Base-by-base conservation (phyloP, 169 alveolate genomes). In the Cryptosporidium bovis region DNA sequence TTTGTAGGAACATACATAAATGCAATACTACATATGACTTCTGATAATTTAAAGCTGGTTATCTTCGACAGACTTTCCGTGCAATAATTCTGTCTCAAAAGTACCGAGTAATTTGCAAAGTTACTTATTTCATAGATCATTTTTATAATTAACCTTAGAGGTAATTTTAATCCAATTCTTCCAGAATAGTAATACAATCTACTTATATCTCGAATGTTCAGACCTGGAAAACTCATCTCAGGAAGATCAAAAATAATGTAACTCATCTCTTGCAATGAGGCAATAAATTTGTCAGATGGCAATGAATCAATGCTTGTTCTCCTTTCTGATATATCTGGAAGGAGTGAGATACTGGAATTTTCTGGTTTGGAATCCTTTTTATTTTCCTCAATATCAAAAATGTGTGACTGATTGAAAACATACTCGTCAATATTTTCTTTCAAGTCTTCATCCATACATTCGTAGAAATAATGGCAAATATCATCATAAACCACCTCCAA, bases 181-280 rank as follows among this genome's bases (percentile, higher is more conserved):
- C 87, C 87, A 58, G 87, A 18, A 77, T 60, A 77, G 27, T 46
- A 77, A n/a, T 60, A 77, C 36, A 77, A 29, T 40, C 87, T 56
- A 12, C 69, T 44, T 15, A 77, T n/a, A 24, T 77, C 69, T 24
- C 87, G 71, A 36, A 77, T 77, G 40, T 77, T 77, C 18, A 60
- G 8, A 18, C 87, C 87, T 0, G 87, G 87, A 62, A 58, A 77
- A 31, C 33, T 34, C 50, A 77, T 58, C n/a, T 60, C 69, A 46
- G 87, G 87, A 16, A 77, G 44, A 18, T 77, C 71, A 0, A 66
- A 16, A 60, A 55, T 77, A n/a, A 60, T 50, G 24, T 77, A 62
- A 18, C 53, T 56, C 29, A 77, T 31, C 15, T 77, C 66, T 36
- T 77, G 87, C 18, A 77, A 51, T 3, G 87, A 40, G 34, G 87